These are phyloP conservation scores for Coemansia sp. DNA, from an alignment of 192 early-diverging fungal genomes.

Conservation along the genomic window DNA sequence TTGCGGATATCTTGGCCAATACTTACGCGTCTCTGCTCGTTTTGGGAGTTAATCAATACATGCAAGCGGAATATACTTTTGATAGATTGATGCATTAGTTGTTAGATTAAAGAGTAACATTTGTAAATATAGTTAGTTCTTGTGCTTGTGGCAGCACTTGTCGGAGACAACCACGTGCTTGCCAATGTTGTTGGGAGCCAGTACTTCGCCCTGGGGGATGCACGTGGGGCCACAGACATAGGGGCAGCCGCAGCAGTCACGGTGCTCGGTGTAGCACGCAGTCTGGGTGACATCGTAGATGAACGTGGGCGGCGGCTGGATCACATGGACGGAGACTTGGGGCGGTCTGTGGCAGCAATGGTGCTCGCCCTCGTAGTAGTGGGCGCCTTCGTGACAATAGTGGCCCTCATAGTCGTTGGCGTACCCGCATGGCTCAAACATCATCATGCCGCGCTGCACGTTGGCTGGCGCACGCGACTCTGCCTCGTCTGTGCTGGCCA, in stretches of 20 bases:
- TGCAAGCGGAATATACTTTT: no score
- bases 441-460: conserved; percentile 7
- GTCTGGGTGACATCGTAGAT: conserved; percentile 53
- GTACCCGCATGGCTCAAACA: conserved; percentile 14
- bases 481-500: conserved; percentile 3
- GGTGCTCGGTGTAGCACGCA: conserved; percentile 51
- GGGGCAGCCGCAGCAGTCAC: conserved; percentile 43
- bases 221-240: conserved; percentile 52
- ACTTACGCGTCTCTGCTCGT: no score
- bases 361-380: conserved; percentile 12
- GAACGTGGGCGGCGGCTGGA: conserved; percentile 50
- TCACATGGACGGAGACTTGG: conserved; percentile 45
- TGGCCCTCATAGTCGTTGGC: conserved; percentile 18
- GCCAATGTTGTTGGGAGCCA: conserved; percentile 37
- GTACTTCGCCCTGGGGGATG: conserved; percentile 51
- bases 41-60: no score
- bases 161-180: conserved; percentile 24
- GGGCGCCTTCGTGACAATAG: conserved; percentile 6
- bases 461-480: neutral
- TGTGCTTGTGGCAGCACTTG: conserved; percentile 13
- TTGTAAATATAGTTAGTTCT: neutral
- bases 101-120: no score
- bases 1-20: conserved; percentile 7
- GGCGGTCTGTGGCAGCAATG: conserved; percentile 33
- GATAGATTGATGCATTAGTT: no score